These are phyloP conservation scores for Ganoderma resinaceum DNA, from an alignment of 1,284 basidiomycete genomes.

Conservation along the genomic window DNA sequence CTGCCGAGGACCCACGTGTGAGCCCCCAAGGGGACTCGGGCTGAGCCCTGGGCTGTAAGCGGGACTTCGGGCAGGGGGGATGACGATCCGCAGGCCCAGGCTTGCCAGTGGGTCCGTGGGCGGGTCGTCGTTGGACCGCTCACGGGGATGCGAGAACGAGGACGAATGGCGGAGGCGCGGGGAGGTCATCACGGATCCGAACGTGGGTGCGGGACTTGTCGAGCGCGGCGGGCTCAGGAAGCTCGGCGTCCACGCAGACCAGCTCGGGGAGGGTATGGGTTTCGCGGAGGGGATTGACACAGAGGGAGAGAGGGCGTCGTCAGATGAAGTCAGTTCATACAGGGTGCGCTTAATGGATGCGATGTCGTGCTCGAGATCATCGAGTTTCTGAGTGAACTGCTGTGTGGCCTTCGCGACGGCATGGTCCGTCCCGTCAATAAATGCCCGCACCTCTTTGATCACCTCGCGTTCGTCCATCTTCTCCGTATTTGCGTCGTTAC, in stretches of 20 bases:
- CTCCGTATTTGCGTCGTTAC: conserved; percentile 32
- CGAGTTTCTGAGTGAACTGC: conserved; percentile 66
- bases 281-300: conserved; percentile 21
- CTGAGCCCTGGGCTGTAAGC: conserved; percentile 20
- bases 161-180: conserved; percentile 59
- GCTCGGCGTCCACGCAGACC: conserved; percentile 64
- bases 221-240: conserved; percentile 50
- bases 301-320: conserved; percentile 25
- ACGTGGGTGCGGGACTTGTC: conserved; percentile 57
- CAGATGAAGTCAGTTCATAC: conserved; percentile 47
- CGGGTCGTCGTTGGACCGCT: conserved; percentile 22
- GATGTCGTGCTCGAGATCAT: conserved; percentile 84
- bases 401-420: conserved; percentile 55
- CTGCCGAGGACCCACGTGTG: conserved; percentile 38
- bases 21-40: conserved; percentile 29
- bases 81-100: conserved; percentile 66
- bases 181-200: conserved; percentile 72
- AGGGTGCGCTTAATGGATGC: conserved; percentile 66
- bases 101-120: conserved; percentile 51
- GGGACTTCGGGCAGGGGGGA: conserved; percentile 42
- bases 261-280: conserved; percentile 42
- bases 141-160: conserved; percentile 44
- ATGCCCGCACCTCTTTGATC: conserved; percentile 62
- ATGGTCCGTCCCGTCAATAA: conserved; percentile 64
- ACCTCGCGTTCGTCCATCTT: conserved; percentile 49